phyloP scores from a whole-genome alignment of 129 eudicot species.

The Saposhnikovia divaricata region DNA sequence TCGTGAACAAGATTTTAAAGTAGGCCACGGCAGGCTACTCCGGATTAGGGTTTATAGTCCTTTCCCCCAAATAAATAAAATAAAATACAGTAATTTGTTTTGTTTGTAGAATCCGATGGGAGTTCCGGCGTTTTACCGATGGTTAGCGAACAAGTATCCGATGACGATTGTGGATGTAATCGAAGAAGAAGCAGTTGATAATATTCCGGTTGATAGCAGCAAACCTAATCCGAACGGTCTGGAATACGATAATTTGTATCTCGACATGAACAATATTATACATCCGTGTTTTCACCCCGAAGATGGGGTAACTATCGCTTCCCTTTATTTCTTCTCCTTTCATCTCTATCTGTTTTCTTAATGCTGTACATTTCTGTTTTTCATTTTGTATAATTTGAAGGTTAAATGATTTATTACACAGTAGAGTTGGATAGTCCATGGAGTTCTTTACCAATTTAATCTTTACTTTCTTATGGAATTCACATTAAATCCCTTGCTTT shows the following conservation, averaged over 20 bases:
- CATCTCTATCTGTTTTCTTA: not conserved
- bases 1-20: too few species aligned
- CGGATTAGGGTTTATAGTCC: too few species aligned
- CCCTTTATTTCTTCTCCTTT: not conserved
- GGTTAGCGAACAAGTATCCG: conserved; percentile 45
- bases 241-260: conserved; percentile 52
- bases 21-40: too few species aligned
- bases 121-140: conserved; percentile 46
- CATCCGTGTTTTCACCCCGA: conserved; percentile 82
- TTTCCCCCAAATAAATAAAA: too few species aligned
- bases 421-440: too few species aligned
- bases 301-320: conserved; percentile 5
- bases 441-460: too few species aligned
- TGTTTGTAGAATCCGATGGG: conserved; percentile 26
- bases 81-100: too few species aligned
- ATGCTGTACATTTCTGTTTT: not conserved
- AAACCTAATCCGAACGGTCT: conserved; percentile 28
- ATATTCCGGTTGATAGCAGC: not conserved
- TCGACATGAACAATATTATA: conserved; percentile 64
- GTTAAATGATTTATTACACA: too few species aligned
- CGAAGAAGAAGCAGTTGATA: conserved; percentile 12
- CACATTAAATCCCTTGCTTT: not conserved
- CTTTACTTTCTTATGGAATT: not conserved
- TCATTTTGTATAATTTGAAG: too few species aligned
- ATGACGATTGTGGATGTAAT: conserved; percentile 25